These are phyloP conservation scores for Cordyceps pruinosa DNA, from an alignment of 2,329 filamentous ascomycete species.

Conservation along the genomic window DNA sequence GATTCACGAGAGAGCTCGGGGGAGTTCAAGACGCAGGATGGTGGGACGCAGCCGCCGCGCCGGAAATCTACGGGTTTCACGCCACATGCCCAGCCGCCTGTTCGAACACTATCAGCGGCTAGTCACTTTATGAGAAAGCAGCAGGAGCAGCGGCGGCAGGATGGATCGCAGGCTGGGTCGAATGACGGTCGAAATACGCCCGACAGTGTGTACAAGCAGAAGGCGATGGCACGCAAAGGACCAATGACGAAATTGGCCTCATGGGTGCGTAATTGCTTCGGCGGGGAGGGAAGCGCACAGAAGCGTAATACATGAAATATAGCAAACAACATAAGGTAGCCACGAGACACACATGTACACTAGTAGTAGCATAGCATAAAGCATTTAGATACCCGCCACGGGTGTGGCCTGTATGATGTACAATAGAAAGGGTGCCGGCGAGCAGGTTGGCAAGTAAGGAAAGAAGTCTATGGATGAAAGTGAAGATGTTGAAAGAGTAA, in stretches of 20 bases:
- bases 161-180: not conserved
- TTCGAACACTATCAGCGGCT: conserved; percentile 20
- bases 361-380: conserved; percentile 7
- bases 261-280: conserved; percentile 14
- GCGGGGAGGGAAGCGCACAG: not conserved
- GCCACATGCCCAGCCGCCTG: conserved; percentile 12
- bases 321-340: not conserved
- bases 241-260: conserved; percentile 12
- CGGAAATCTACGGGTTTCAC: conserved; percentile 5
- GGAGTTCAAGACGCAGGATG: conserved; percentile 4
- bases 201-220: conserved; percentile 7
- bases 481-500: not conserved
- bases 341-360: conserved; percentile 1
- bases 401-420: conserved; percentile 3
- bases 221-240: not conserved
- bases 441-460: not conserved
- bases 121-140: conserved; percentile 22
- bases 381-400: conserved; percentile 10
- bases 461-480: not conserved
- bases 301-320: conserved; percentile 1
- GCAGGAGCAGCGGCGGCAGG: conserved; percentile 8
- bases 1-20: conserved; percentile 9
- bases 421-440: not conserved
- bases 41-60: not conserved
- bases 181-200: conserved; percentile 4